Conservation (phyloP, 371 early-diverging fungal species). For the Lichtheimia ramosa region DNA sequence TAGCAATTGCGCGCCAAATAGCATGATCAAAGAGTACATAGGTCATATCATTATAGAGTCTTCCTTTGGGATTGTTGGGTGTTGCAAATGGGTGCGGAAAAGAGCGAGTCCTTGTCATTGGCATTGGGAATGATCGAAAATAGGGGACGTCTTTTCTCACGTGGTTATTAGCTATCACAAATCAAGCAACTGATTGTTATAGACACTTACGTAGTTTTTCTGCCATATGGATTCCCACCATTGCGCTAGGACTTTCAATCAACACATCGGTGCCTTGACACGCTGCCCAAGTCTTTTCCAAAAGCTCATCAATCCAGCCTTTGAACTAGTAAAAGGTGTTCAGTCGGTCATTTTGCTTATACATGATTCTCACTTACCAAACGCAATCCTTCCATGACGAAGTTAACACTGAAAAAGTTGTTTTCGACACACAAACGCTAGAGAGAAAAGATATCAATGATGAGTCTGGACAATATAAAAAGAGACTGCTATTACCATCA, state of each 20-base stretch:
- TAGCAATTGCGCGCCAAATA: slow-evolving; percentile 69
- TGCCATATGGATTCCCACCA: slow-evolving; percentile 82
- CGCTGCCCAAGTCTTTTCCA: slow-evolving; percentile 70
- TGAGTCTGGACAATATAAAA: not conserved
- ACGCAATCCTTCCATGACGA: slow-evolving; percentile 63
- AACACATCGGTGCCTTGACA: slow-evolving; percentile 75
- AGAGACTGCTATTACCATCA: slow-evolving; percentile 46
- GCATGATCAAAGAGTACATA: slow-evolving; percentile 78
- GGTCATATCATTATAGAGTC: slow-evolving; percentile 80
- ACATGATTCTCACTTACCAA: slow-evolving; percentile 26
- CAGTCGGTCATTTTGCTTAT: no score
- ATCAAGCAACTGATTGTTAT: not conserved
- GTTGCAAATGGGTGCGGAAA: slow-evolving; percentile 87
- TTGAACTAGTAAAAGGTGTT: slow-evolving; percentile 50
- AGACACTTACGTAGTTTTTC: slow-evolving; percentile 57
- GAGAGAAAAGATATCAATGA: not conserved
- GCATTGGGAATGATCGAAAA: slow-evolving; percentile 79
- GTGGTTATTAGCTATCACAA: not conserved
- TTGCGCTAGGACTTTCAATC: slow-evolving; percentile 77
- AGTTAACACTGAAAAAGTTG: slow-evolving; percentile 74
- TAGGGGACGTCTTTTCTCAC: slow-evolving; percentile 56
- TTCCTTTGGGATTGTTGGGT: slow-evolving; percentile 61
- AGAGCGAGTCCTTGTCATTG: slow-evolving; percentile 79
- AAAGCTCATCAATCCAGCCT: slow-evolving; percentile 74
- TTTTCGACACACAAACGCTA: slow-evolving; percentile 78